Percentiles rank a stretch among this genome's conserved stretches.
Evolutionary conservation across 2,329 filamentous ascomycete genomes (phyloP).

Genomic region (Trichoderma harzianum): DNA sequence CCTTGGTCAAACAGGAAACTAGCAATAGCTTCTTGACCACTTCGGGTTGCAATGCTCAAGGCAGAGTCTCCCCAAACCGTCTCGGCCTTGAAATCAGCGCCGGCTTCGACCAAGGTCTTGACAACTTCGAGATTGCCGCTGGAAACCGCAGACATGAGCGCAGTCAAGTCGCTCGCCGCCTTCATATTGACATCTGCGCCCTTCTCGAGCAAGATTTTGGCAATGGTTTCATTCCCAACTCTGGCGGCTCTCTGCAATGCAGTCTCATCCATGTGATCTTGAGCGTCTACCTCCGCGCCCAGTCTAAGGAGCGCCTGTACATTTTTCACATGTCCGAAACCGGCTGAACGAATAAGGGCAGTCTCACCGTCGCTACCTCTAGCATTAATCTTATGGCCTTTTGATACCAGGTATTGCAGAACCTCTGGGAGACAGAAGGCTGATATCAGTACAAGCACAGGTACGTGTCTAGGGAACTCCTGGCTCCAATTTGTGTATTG

Average conservation of each 20-base stretch:
- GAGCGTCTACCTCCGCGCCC: neutral
- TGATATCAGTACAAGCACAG: neutral
- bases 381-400: neutral
- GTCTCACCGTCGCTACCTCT: constrained; percentile 2
- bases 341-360: neutral
- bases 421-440: neutral
- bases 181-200: constrained; percentile 15
- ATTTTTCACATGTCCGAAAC: neutral
- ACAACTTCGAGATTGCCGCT: constrained; percentile 7
- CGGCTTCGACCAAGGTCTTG: neutral
- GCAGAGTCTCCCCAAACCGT: constrained; percentile 16
- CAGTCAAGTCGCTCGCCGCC: constrained; percentile 10
- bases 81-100: constrained; percentile 1
- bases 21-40: constrained; percentile 17
- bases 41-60: constrained; percentile 16
- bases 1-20: constrained; percentile 4
- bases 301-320: neutral
- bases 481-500: constrained; percentile 1
- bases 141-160: constrained; percentile 19
- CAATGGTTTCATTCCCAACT: neutral
- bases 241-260: constrained; percentile 15
- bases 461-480: neutral
- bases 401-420: neutral
- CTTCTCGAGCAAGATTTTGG: neutral
- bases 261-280: constrained; percentile 16